These are phyloP conservation scores for Saccharomycopsis oosterbeekiorum DNA, from an alignment of 805 yeast genomes.

Conservation along the genomic window DNA sequence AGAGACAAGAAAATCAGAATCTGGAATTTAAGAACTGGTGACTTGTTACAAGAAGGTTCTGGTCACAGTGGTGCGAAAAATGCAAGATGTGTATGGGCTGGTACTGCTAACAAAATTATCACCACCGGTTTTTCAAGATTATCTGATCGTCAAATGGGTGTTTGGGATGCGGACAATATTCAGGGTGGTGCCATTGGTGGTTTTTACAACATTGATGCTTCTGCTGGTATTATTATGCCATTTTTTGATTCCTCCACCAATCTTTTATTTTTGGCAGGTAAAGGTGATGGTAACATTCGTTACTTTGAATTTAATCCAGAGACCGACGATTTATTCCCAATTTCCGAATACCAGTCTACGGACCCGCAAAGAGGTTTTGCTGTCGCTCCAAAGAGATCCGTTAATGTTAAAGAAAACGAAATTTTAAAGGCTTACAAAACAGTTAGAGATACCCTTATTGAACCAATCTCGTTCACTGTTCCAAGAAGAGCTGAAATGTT, in stretches of 20 bases:
- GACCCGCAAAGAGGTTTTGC: conserved; percentile 97
- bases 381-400: conserved; percentile 72
- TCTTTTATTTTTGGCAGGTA: conserved; percentile 84
- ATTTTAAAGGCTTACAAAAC: conserved; percentile 75
- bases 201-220: conserved; percentile 73
- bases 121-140: conserved; percentile 92
- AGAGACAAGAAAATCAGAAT: conserved; percentile 85
- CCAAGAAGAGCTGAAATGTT: conserved; percentile 92
- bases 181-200: conserved; percentile 84
- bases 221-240: conserved; percentile 92
- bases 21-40: conserved; percentile 79
- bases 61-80: conserved; percentile 93
- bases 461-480: conserved; percentile 86
- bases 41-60: conserved; percentile 69
- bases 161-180: conserved; percentile 78
- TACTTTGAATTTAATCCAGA: conserved; percentile 68
- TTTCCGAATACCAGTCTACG: conserved; percentile 82
- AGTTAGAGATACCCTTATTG: conserved; percentile 74
- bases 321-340: conserved; percentile 68
- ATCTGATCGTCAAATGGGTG: conserved; percentile 90
- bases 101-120: conserved; percentile 70
- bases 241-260: conserved; percentile 74
- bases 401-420: conserved; percentile 76
- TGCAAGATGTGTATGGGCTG: conserved; percentile 83
- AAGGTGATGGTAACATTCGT: conserved; percentile 96